Evolutionary conservation across 2,329 filamentous ascomycete genomes (phyloP).

Genomic region (Talaromyces sp.): DNA sequence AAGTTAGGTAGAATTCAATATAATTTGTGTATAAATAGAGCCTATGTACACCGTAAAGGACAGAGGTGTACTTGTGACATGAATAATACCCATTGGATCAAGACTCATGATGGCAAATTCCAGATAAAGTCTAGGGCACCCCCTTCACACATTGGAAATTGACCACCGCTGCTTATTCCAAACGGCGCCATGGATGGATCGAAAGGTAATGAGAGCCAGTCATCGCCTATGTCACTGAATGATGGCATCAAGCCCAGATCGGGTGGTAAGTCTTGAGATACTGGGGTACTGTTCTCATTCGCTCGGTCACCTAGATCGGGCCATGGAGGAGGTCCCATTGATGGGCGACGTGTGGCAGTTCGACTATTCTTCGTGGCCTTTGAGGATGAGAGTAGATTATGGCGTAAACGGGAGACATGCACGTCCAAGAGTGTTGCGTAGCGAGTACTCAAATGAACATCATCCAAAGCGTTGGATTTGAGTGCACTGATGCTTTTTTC

Average conservation of each 20-base stretch:
- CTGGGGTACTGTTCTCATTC: constrained; percentile 20
- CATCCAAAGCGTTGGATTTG: constrained; percentile 53
- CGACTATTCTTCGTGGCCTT: constrained; percentile 31
- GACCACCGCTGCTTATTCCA: constrained; percentile 39
- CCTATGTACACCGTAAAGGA: neutral
- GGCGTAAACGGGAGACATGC: constrained; percentile 46
- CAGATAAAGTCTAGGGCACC: constrained; percentile 47
- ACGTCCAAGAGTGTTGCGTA: constrained; percentile 55
- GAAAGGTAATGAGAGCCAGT: constrained; percentile 48
- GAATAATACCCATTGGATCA: neutral
- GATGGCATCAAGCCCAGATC: constrained; percentile 34
- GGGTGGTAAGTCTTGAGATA: constrained; percentile 29
- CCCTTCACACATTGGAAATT: constrained; percentile 45
- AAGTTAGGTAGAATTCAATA: no score
- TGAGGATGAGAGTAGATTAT: constrained; percentile 40
- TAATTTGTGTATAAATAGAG: no score
- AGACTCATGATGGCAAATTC: constrained; percentile 43
- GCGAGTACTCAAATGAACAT: constrained; percentile 55
- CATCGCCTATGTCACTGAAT: constrained; percentile 38
- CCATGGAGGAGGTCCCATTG: constrained; percentile 33
- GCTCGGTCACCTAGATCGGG: constrained; percentile 26
- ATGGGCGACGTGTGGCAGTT: constrained; percentile 29
- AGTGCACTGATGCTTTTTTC: constrained; percentile 53
- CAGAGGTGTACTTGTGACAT: neutral
- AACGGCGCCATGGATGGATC: constrained; percentile 50